Percentiles rank a stretch among this genome's conserved stretches.
These are phyloP conservation scores for Morella rubra DNA, from an alignment of 306 rosid genomes.

Conservation along the genomic window DNA sequence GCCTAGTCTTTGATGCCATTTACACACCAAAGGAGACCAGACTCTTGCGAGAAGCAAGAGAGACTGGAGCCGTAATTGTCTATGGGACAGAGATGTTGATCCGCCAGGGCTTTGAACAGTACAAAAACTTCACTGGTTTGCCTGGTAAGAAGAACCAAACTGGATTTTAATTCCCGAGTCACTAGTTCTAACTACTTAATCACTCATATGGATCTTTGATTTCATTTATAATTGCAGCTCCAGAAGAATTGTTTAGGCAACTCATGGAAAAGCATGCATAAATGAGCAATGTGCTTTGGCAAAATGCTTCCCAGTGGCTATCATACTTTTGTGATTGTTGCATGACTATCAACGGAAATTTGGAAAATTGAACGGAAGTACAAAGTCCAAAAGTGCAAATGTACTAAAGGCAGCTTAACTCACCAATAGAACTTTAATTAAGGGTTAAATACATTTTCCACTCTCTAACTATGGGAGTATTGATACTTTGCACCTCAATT, in stretches of 20 bases:
- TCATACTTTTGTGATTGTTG: constrained; percentile 14
- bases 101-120: constrained; percentile 49
- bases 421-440: background rate
- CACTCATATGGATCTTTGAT: background rate
- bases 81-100: constrained; percentile 56
- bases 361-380: background rate
- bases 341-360: constrained; percentile 6
- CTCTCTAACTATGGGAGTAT: too few species aligned
- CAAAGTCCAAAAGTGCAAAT: background rate
- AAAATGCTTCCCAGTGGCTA: background rate
- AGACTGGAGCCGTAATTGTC: constrained; percentile 39
- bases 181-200: background rate
- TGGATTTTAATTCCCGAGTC: background rate
- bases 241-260: constrained; percentile 49
- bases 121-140: constrained; percentile 50
- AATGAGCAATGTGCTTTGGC: constrained; percentile 1
- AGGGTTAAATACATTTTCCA: too few species aligned
- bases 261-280: constrained; percentile 51
- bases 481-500: too few species aligned
- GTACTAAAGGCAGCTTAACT: background rate
- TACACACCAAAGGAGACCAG: constrained; percentile 54
- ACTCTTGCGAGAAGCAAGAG: constrained; percentile 42
- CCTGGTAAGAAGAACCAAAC: constrained; percentile 35
- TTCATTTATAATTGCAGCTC: constrained; percentile 39
- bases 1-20: constrained; percentile 54